phyloP scores from a whole-genome alignment of 2,329 filamentous ascomycete species.

The Pseudogymnoascus sp. region DNA sequence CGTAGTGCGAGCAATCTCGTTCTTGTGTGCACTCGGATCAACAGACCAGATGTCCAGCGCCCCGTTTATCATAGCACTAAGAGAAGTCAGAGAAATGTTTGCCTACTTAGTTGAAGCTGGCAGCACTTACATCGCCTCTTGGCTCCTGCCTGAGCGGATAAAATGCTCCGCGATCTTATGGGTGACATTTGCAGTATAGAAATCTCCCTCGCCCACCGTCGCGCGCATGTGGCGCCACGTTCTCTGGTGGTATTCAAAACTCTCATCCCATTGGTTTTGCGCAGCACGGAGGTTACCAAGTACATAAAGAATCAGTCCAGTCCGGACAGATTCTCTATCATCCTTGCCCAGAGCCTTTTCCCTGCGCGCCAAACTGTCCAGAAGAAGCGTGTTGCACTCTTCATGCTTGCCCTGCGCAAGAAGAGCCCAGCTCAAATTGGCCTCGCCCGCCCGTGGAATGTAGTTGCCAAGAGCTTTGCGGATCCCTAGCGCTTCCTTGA shows the following conservation, averaged over 20 bases:
- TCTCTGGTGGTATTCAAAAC: constrained; percentile 21
- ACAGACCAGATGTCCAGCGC: constrained; percentile 19
- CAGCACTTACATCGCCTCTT: constrained; percentile 14
- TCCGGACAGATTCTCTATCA: constrained; percentile 17
- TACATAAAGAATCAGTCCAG: constrained; percentile 14
- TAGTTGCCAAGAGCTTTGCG: constrained; percentile 15
- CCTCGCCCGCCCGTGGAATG: constrained; percentile 13
- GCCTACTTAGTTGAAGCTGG: neutral
- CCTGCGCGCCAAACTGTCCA: constrained; percentile 20
- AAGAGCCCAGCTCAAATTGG: constrained; percentile 13
- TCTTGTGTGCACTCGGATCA: constrained; percentile 17
- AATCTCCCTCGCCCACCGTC: constrained; percentile 24
- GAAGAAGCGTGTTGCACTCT: constrained; percentile 20
- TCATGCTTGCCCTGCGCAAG: constrained; percentile 14
- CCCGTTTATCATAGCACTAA: constrained; percentile 19
- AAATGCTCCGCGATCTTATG: constrained; percentile 25
- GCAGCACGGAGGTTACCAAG: constrained; percentile 15
- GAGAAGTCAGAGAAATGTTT: constrained; percentile 8
- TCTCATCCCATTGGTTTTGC: constrained; percentile 17
- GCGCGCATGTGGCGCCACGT: constrained; percentile 20
- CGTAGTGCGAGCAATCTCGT: constrained; percentile 22
- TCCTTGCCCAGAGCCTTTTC: constrained; percentile 21
- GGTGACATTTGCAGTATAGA: constrained; percentile 21
- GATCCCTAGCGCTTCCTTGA: constrained; percentile 13
- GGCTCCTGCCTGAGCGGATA: constrained; percentile 11